Conservation (phyloP, 2,329 filamentous ascomycete genomes). For the Berkeleyomyces basicola region DNA sequence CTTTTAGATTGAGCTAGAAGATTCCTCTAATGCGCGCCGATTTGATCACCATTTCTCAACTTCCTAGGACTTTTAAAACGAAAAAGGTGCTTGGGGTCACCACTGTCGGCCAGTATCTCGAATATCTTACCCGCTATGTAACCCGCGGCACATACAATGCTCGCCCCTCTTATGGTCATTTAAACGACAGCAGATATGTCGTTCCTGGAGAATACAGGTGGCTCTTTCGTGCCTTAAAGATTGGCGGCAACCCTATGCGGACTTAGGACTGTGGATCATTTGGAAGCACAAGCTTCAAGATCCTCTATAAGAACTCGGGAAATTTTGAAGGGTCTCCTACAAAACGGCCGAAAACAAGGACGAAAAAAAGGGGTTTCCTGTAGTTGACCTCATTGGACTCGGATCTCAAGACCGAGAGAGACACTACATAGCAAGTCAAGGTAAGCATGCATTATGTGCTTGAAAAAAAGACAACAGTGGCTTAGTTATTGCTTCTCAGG, state of each 20-base stretch:
- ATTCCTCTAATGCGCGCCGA: constrained; percentile 25
- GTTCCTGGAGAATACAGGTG: constrained; percentile 34
- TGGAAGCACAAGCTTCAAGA: constrained; percentile 27
- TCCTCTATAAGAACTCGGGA: constrained; percentile 24
- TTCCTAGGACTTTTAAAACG: constrained; percentile 8
- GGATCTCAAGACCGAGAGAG: not conserved
- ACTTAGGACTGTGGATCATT: constrained; percentile 30
- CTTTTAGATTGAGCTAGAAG: constrained; percentile 22
- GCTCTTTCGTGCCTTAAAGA: constrained; percentile 30
- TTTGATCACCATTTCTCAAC: constrained; percentile 15
- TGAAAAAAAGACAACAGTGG: no score
- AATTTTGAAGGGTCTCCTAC: not conserved
- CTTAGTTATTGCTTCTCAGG: no score
- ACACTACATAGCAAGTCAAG: no score
- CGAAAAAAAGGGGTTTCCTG: not conserved
- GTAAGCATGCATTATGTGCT: no score
- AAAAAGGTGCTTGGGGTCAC: constrained; percentile 23
- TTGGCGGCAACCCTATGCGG: constrained; percentile 32
- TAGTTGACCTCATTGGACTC: not conserved
- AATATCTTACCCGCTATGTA: constrained; percentile 22
- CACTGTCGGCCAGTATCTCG: constrained; percentile 27
- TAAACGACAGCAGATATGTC: constrained; percentile 31
- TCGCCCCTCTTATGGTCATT: constrained; percentile 28
- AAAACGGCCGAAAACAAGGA: not conserved
- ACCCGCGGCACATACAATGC: constrained; percentile 17